phyloP scores from a whole-genome alignment of 768 basidiomycete genomes.

The Kockovaella imperatae region DNA sequence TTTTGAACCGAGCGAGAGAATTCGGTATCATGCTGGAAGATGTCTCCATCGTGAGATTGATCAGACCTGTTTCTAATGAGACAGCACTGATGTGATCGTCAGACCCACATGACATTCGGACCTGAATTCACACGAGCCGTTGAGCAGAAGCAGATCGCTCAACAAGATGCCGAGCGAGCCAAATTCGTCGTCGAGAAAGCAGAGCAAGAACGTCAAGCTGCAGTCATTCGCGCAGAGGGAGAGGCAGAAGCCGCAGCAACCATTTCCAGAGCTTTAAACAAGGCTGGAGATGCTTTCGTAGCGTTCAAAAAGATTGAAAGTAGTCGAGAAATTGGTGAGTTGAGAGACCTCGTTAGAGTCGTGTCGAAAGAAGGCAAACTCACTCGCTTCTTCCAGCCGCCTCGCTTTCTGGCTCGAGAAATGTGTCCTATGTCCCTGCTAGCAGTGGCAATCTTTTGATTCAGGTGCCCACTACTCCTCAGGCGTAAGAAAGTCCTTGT shows the following conservation, averaged over 20 bases:
- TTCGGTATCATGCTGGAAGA: slow-evolving; percentile 94
- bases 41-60: slow-evolving; percentile 69
- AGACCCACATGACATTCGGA: slow-evolving; percentile 49
- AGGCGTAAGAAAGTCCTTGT: too few relatives aligned
- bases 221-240: slow-evolving; percentile 95
- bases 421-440: slow-evolving; percentile 42
- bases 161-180: slow-evolving; percentile 98
- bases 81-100: not conserved
- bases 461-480: too few relatives aligned
- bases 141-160: slow-evolving; percentile 98
- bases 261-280: slow-evolving; percentile 80
- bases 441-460: slow-evolving; percentile 34
- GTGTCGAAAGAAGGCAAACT: not conserved
- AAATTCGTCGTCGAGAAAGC: slow-evolving; percentile 99
- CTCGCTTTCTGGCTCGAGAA: slow-evolving; percentile 35
- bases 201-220: slow-evolving; percentile 97
- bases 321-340: slow-evolving; percentile 78
- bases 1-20: slow-evolving; percentile 86
- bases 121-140: slow-evolving; percentile 60
- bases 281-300: slow-evolving; percentile 93
- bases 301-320: slow-evolving; percentile 94
- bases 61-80: not conserved
- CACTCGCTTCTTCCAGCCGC: slow-evolving; percentile 18
- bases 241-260: slow-evolving; percentile 95
- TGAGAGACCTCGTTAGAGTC: not conserved